phyloP scores from a whole-genome alignment of 306 rosid genomes.

The Gastrolobium bilobum region DNA sequence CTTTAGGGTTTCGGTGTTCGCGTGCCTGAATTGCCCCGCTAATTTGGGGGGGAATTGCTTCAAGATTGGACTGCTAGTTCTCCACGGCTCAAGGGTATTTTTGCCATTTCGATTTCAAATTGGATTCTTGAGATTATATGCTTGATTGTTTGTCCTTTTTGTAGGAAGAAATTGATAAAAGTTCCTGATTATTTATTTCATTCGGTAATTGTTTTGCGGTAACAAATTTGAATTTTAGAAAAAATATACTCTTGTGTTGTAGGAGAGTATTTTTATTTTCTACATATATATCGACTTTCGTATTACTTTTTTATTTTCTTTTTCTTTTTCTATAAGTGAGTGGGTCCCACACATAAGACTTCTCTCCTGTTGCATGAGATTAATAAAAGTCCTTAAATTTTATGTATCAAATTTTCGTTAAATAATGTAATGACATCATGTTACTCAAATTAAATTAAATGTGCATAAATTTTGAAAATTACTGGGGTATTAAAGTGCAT shows the following conservation, averaged over 20 bases:
- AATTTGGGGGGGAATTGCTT: constrained; percentile 20
- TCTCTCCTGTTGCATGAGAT: no score
- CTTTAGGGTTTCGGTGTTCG: constrained; percentile 46
- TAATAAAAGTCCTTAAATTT: no score
- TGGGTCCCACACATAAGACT: no score
- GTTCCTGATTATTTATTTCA: neutral
- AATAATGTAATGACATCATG: neutral
- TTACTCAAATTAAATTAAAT: neutral
- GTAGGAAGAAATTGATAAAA: neutral
- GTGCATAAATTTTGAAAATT: neutral
- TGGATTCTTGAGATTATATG: neutral
- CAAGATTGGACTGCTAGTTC: neutral
- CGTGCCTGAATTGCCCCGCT: constrained; percentile 50
- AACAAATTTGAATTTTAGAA: neutral
- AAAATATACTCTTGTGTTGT: no score
- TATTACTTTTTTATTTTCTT: no score
- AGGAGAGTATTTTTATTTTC: no score
- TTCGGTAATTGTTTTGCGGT: neutral
- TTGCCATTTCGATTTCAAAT: constrained; percentile 23
- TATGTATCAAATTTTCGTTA: neutral
- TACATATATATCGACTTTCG: no score
- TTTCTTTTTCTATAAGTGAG: no score
- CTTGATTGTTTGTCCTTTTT: neutral
- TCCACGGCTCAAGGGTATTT: constrained; percentile 23
- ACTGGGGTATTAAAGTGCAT: neutral